Base-by-base conservation (phyloP, 1,139 yeast genomes). In the Meyerozyma guilliermondii region DNA sequence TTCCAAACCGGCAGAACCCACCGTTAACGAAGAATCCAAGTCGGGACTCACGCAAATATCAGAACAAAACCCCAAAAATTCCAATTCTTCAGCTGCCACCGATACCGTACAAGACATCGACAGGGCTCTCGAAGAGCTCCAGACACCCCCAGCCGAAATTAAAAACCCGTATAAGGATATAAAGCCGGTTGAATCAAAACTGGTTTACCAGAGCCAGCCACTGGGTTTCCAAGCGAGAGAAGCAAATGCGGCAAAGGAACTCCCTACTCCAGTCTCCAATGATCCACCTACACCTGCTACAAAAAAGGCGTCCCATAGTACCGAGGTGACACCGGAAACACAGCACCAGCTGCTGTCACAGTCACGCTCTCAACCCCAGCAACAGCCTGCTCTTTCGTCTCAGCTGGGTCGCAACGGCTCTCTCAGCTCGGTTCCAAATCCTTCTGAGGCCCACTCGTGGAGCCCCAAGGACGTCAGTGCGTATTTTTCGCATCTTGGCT, bases 21-120 rank as follows among this genome's bases (percentile, higher is more conserved):
- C 48, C 2, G 22, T 5, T 20, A 5, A 20, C 22, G 22, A 36
- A 18, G 6, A 41, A 39, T 20, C 35, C 41, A 14, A 9, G 16
- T 17, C 14, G 16, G 34, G 3, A 26, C 39, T 11, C 11, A 9
- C 33, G 27, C 22, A 36, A 10, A 24, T 7, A 28, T 16, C 22
- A 10, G 28, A 24, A 37, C 40, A 22, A n/a, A 33, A 10, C 16
- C 44, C 7, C 37, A 27, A n/a, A 9, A 9, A 11, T 13, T 2
- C 11, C 24, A 11, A 2, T 9, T 10, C 24, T 9, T 30, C 34
- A 9, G 34, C 20, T 28, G 81, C 80, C 16, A 71, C 74, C 44
- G 76, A 74, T 42, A 85, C 95, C 1, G 71, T 87, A 65, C 78
- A 78, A 46, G 96, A 91, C 52, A 87, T 89, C 29, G 97, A 91